phyloP scores from a whole-genome alignment of 352 stramenopile genomes.

The Pythium aphanidermatum region DNA sequence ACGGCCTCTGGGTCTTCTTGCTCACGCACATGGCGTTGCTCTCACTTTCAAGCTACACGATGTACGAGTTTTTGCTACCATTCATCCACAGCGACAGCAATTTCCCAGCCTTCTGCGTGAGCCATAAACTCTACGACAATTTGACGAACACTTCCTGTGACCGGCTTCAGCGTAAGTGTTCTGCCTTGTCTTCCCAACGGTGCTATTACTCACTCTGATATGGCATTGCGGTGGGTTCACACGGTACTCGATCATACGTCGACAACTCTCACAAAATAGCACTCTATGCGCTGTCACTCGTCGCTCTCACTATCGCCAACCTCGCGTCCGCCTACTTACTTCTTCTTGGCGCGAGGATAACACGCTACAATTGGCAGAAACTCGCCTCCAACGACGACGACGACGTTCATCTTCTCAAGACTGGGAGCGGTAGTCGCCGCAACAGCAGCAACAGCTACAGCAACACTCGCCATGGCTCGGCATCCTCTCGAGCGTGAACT shows the following conservation, averaged over 20 bases:
- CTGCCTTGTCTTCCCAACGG: not conserved
- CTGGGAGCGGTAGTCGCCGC: conserved; percentile 7
- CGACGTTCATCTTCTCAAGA: conserved; percentile 28
- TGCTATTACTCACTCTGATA: not conserved
- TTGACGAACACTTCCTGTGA: conserved; percentile 39
- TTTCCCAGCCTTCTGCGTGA: conserved; percentile 25
- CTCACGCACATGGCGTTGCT: conserved; percentile 34
- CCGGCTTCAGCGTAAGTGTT: conserved; percentile 26
- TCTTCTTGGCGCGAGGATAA: conserved; percentile 40
- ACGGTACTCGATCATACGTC: no score
- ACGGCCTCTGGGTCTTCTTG: conserved; percentile 34
- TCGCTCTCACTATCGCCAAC: conserved; percentile 31
- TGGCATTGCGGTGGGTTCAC: not conserved
- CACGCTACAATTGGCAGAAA: conserved; percentile 35
- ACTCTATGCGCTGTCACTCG: conserved; percentile 37
- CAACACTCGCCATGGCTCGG: no score
- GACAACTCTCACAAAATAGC: conserved; percentile 12
- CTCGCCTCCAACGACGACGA: conserved; percentile 18
- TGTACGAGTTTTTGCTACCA: conserved; percentile 31
- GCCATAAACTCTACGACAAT: conserved; percentile 32
- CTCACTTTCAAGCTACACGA: conserved; percentile 30
- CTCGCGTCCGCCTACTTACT: conserved; percentile 35
- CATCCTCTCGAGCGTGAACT: no score
- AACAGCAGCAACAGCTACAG: not conserved
- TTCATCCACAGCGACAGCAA: conserved; percentile 23